Conservation (phyloP, 2,329 filamentous ascomycete genomes). For the Fonsecaea pugnacius region DNA sequence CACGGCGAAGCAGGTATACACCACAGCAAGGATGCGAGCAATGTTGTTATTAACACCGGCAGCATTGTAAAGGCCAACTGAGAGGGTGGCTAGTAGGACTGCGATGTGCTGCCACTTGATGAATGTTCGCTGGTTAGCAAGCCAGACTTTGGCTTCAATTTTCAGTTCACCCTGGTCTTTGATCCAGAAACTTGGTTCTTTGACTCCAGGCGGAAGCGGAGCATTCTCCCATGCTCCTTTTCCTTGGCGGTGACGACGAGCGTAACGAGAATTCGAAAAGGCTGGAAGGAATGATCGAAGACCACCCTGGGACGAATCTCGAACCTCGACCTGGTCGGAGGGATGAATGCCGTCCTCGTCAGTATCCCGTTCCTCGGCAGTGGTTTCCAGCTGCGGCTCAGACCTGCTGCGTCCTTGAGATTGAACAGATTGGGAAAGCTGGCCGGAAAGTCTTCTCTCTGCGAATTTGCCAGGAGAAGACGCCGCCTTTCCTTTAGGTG, state of each 20-base stretch:
- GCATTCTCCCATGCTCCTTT: constrained; percentile 45
- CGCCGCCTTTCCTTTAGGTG: constrained; percentile 27
- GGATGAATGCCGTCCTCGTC: constrained; percentile 54
- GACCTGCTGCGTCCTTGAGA: constrained; percentile 15
- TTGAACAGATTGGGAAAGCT: constrained; percentile 39
- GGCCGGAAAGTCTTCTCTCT: constrained; percentile 30
- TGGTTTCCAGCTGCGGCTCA: constrained; percentile 30
- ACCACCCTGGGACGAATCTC: constrained; percentile 56
- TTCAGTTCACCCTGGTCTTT: constrained; percentile 91
- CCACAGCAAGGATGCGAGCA: constrained; percentile 76
- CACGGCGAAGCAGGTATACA: constrained; percentile 78
- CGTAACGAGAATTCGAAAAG: constrained; percentile 80
- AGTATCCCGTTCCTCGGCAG: constrained; percentile 53
- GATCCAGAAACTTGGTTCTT: constrained; percentile 82
- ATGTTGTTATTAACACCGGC: constrained; percentile 75
- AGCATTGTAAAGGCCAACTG: constrained; percentile 84
- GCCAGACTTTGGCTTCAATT: constrained; percentile 97
- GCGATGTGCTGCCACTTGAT: constrained; percentile 98
- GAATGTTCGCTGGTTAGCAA: constrained; percentile 97
- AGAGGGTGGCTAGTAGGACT: constrained; percentile 81
- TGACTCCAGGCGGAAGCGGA: constrained; percentile 81
- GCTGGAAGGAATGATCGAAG: constrained; percentile 77
- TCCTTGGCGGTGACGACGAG: constrained; percentile 53
- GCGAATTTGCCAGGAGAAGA: constrained; percentile 31
- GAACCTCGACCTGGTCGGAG: constrained; percentile 31